Percentiles rank a stretch among this genome's conserved stretches.
Evolutionary conservation across 768 basidiomycete species (phyloP).

Genomic region (Pleurotus platypus): DNA sequence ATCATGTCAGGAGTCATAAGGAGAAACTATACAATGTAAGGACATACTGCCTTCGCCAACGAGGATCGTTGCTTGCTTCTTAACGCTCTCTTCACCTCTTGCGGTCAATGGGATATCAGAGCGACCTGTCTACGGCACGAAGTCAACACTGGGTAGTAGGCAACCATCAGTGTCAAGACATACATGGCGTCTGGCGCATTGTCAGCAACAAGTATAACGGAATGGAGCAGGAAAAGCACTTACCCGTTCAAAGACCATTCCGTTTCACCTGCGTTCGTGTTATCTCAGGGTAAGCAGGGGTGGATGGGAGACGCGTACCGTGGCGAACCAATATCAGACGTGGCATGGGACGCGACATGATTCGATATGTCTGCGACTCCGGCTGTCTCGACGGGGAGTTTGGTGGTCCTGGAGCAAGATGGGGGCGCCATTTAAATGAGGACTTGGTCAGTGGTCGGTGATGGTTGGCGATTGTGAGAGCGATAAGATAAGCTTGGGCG

Average conservation of each 20-base stretch:
- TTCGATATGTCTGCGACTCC: neutral
- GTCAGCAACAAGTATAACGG: too few relatives aligned
- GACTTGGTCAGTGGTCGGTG: slow-evolving; percentile 1
- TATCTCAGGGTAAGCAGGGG: neutral
- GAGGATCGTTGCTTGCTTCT: slow-evolving; percentile 55
- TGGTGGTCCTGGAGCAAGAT: neutral
- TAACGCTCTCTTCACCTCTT: slow-evolving; percentile 70
- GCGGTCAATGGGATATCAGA: slow-evolving; percentile 85
- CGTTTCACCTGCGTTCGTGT: slow-evolving; percentile 64
- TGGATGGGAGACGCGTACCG: slow-evolving; percentile 34
- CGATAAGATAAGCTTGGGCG: neutral
- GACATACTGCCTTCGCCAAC: slow-evolving; percentile 77
- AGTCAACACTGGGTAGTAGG: neutral
- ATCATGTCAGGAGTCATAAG: neutral
- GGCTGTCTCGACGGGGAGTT: neutral
- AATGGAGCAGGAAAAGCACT: slow-evolving; percentile 16
- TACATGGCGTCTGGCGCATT: slow-evolving; percentile 54
- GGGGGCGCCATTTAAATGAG: slow-evolving; percentile 18
- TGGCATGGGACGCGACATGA: slow-evolving; percentile 52
- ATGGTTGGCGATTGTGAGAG: slow-evolving; percentile 5
- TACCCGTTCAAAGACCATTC: slow-evolving; percentile 91
- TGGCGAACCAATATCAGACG: slow-evolving; percentile 80
- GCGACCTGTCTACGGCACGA: slow-evolving; percentile 64
- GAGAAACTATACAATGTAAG: neutral
- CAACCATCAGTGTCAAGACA: slow-evolving; percentile 15